These are phyloP conservation scores for Ceratocystis diversiconidia DNA, from an alignment of 2,329 filamentous ascomycete species.

Conservation along the genomic window DNA sequence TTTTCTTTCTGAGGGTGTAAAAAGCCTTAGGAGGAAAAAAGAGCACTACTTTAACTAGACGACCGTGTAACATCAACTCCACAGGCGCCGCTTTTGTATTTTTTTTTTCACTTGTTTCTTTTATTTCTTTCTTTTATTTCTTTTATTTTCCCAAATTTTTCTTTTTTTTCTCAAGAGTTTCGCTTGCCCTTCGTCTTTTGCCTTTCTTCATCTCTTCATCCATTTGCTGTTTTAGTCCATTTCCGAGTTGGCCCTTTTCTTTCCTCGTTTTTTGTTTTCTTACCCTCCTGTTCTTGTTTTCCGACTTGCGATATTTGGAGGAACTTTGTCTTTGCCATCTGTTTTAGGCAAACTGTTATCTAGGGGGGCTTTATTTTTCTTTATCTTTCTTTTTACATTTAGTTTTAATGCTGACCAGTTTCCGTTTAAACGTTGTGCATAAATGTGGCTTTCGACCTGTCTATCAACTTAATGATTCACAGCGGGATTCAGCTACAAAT, in stretches of 20 bases:
- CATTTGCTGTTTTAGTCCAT: background rate
- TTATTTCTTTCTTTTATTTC: background rate
- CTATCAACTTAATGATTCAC: too few relatives aligned
- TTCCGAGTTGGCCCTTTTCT: background rate
- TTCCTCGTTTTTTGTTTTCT: background rate
- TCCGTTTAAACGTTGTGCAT: too few relatives aligned
- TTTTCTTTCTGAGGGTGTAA: conserved; percentile 1
- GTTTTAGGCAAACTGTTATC: background rate
- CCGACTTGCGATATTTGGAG: background rate
- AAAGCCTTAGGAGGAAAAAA: background rate
- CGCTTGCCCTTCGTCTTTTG: background rate
- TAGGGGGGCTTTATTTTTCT: background rate
- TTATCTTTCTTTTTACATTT: background rate
- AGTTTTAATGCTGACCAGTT: background rate
- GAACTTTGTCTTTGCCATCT: background rate
- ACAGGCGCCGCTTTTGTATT: background rate
- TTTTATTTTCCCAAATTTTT: background rate
- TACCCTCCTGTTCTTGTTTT: background rate
- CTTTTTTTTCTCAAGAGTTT: background rate
- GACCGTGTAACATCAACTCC: background rate
- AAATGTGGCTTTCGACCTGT: too few relatives aligned
- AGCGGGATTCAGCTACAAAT: too few relatives aligned
- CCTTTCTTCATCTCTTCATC: background rate
- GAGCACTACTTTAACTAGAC: background rate
- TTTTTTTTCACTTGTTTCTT: background rate